Percentiles rank a stretch among this genome's conserved stretches.
phyloP scores from a whole-genome alignment of 2,329 filamentous ascomycete species.

The Byssochlamys sp. region DNA sequence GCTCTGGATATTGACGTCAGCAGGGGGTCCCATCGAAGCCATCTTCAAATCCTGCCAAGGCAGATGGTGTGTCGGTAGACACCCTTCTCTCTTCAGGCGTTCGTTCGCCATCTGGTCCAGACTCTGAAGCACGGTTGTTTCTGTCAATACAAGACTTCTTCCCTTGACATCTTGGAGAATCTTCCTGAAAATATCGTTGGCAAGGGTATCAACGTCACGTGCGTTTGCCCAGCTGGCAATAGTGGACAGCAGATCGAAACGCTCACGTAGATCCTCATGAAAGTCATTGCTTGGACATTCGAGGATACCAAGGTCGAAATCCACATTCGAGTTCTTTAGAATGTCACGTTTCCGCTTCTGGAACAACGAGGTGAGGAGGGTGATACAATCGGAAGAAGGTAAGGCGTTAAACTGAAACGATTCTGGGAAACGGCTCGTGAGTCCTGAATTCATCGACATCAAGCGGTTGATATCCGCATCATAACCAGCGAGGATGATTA shows the following conservation, averaged over 20 bases:
- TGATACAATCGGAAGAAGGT: constrained; percentile 34
- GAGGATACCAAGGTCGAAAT: constrained; percentile 18
- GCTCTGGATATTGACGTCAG: no score
- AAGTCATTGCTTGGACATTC: constrained; percentile 12
- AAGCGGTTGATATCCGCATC: constrained; percentile 56
- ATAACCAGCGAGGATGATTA: constrained; percentile 63
- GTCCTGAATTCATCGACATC: constrained; percentile 51
- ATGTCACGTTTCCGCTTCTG: constrained; percentile 16
- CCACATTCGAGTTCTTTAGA: constrained; percentile 12
- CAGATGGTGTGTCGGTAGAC: no score
- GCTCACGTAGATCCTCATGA: constrained; percentile 7
- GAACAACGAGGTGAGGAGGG: constrained; percentile 33
- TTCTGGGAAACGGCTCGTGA: constrained; percentile 58
- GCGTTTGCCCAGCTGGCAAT: constrained; percentile 53
- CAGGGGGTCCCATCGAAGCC: no score
- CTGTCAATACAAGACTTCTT: constrained; percentile 1
- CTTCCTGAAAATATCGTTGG: constrained; percentile 40
- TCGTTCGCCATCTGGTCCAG: constrained; percentile 7
- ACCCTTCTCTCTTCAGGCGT: no score
- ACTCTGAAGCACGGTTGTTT: constrained; percentile 7
- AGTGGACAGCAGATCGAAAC: constrained; percentile 34
- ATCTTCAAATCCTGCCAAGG: no score
- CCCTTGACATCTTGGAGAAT: constrained; percentile 9
- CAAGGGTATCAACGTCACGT: constrained; percentile 50
- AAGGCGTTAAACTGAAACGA: constrained; percentile 48